phyloP scores from a whole-genome alignment of 139 green algal species.

The Asterochloris sp. region DNA sequence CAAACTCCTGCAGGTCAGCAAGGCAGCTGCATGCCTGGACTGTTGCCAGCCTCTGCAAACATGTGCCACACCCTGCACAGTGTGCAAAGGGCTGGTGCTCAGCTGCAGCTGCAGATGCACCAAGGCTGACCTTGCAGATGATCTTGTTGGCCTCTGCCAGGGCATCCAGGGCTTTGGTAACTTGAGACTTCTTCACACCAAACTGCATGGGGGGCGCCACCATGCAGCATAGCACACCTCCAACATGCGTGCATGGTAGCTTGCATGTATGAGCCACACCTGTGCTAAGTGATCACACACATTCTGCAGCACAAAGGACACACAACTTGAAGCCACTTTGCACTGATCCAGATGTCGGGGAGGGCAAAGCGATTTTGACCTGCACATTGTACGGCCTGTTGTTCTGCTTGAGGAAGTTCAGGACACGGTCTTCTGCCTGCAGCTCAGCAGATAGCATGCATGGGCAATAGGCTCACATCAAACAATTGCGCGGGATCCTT shows the following conservation, averaged over 20 bases:
- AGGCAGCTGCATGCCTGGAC: neutral
- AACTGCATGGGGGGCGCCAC: slow-evolving; percentile 11
- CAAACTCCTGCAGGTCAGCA: slow-evolving; percentile 61
- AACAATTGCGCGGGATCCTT: no score
- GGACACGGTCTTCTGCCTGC: slow-evolving; percentile 37
- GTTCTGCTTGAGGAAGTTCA: slow-evolving; percentile 45
- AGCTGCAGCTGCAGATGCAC: neutral
- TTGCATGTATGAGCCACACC: no score
- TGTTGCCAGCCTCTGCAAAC: no score
- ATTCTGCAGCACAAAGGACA: no score
- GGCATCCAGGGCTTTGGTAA: slow-evolving; percentile 56
- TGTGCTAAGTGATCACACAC: no score
- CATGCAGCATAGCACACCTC: no score
- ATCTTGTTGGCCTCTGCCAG: slow-evolving; percentile 50
- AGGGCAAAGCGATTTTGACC: slow-evolving; percentile 55
- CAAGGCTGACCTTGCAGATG: slow-evolving; percentile 49
- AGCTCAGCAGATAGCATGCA: neutral
- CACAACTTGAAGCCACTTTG: no score
- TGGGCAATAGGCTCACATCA: no score
- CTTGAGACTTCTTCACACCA: slow-evolving; percentile 68
- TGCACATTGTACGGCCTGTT: slow-evolving; percentile 70
- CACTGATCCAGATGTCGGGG: neutral
- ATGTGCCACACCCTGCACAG: neutral
- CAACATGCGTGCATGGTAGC: no score
- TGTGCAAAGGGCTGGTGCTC: neutral